Conservation (phyloP, 106 monocot genomes). For the Agapanthus africanus region DNA sequence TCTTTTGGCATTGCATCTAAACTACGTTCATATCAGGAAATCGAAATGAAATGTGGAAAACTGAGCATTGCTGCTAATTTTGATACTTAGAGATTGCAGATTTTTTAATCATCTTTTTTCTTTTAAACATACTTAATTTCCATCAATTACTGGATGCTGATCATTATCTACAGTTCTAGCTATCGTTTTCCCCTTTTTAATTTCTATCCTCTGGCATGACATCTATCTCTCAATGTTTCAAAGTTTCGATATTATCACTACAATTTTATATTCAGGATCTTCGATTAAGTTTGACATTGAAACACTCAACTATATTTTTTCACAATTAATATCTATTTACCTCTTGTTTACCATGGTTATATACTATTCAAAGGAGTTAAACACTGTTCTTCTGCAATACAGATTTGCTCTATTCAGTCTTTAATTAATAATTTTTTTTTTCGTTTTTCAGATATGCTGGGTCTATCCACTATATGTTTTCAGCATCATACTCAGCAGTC, state of each 20-base stretch:
- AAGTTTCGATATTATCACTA: neutral
- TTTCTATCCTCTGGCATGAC: too few relatives aligned
- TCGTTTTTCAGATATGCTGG: slow-evolving; percentile 75
- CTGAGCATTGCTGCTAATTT: too few relatives aligned
- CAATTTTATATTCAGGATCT: neutral
- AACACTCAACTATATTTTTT: neutral
- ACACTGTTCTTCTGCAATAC: neutral
- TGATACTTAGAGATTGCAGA: too few relatives aligned
- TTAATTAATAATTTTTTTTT: neutral
- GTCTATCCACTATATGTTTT: slow-evolving; percentile 89
- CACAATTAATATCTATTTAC: neutral
- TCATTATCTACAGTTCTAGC: too few relatives aligned
- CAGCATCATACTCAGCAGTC: slow-evolving; percentile 79
- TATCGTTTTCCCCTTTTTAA: too few relatives aligned
- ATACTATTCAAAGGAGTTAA: neutral
- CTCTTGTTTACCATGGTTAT: neutral
- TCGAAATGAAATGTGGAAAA: too few relatives aligned
- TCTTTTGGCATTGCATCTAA: too few relatives aligned
- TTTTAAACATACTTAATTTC: too few relatives aligned
- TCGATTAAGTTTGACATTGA: neutral
- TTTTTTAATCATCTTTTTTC: too few relatives aligned
- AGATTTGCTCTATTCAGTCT: neutral
- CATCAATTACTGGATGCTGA: too few relatives aligned
- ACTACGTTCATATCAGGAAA: too few relatives aligned
- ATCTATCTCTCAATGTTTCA: neutral